A percentile compares a stretch with the other conserved stretches of the same genome.
These are phyloP conservation scores for Claviceps maximensis DNA, from an alignment of 2,329 filamentous ascomycete species.

Conservation along the genomic window DNA sequence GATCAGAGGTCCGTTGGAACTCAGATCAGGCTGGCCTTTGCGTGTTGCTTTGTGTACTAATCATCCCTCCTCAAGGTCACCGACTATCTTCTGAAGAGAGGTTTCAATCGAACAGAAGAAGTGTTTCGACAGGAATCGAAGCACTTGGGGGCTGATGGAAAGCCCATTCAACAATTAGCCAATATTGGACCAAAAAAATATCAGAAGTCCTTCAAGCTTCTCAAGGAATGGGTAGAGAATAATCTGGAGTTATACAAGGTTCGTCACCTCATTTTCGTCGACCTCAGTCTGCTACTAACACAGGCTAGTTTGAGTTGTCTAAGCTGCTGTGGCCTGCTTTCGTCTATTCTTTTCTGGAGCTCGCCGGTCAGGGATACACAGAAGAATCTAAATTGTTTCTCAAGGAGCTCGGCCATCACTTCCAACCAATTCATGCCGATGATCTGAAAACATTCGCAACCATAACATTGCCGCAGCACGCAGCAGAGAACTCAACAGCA, in stretches of 20 bases:
- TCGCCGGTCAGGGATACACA: slow-evolving; percentile 58
- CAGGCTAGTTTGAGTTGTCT: slow-evolving; percentile 60
- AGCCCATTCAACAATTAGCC: slow-evolving; percentile 56
- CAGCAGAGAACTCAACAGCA: slow-evolving; percentile 62
- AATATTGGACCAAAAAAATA: slow-evolving; percentile 68
- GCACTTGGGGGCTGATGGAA: slow-evolving; percentile 67
- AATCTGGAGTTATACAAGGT: slow-evolving; percentile 91
- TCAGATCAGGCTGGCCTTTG: not conserved
- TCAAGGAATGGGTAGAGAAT: slow-evolving; percentile 78
- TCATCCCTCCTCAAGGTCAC: slow-evolving; percentile 44
- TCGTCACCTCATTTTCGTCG: slow-evolving; percentile 10
- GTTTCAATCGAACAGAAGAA: slow-evolving; percentile 84
- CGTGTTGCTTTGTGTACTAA: slow-evolving; percentile 6
- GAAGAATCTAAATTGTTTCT: slow-evolving; percentile 66
- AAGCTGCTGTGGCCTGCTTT: slow-evolving; percentile 89
- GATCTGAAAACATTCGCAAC: slow-evolving; percentile 65
- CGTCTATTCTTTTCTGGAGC: slow-evolving; percentile 78
- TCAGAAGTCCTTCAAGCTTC: slow-evolving; percentile 55
- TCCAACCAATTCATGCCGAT: slow-evolving; percentile 66
- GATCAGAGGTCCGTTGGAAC: not conserved
- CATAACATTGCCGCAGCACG: slow-evolving; percentile 64
- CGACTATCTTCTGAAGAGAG: slow-evolving; percentile 90
- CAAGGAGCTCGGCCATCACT: slow-evolving; percentile 50
- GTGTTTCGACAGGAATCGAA: slow-evolving; percentile 85
- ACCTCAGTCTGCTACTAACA: not conserved